These are phyloP conservation scores for Pestalotiopsis sp. DNA, from an alignment of 2,329 filamentous ascomycete genomes.

Conservation along the genomic window DNA sequence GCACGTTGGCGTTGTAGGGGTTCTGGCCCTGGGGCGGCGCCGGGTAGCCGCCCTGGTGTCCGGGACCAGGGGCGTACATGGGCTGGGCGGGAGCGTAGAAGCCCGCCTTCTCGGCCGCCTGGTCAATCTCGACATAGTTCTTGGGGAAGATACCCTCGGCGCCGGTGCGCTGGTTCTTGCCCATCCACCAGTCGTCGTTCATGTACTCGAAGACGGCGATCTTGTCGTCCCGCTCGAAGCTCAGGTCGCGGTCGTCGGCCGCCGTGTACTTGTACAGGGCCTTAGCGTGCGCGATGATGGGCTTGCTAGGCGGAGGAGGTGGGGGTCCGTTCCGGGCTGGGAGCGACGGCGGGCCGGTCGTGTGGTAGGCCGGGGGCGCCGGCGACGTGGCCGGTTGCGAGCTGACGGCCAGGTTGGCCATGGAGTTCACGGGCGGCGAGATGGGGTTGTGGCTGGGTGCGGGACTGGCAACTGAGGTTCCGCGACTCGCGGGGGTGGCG, in stretches of 20 bases:
- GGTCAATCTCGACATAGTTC: constrained; percentile 79
- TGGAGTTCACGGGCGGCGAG: constrained; percentile 37
- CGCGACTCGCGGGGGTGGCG: constrained; percentile 39
- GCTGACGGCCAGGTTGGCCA: constrained; percentile 44
- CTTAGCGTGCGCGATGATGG: constrained; percentile 71
- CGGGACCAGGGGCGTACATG: constrained; percentile 22
- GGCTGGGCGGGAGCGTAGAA: constrained; percentile 25
- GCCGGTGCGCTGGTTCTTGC: constrained; percentile 80
- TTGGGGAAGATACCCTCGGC: constrained; percentile 94
- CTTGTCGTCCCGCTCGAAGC: constrained; percentile 78
- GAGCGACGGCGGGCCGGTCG: constrained; percentile 42
- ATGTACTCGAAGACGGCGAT: constrained; percentile 87
- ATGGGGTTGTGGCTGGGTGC: constrained; percentile 18
- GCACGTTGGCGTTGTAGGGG: constrained; percentile 71
- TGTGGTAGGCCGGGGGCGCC: constrained; percentile 54
- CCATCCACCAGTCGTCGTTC: constrained; percentile 98
- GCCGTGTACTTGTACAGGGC: constrained; percentile 85
- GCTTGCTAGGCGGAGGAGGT: constrained; percentile 48
- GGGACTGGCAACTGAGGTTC: constrained; percentile 34
- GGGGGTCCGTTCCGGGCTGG: constrained; percentile 37
- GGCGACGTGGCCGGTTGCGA: constrained; percentile 35
- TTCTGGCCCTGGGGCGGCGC: constrained; percentile 51
- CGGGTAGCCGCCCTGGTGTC: constrained; percentile 34
- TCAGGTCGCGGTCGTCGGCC: constrained; percentile 78
- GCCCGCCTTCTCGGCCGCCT: constrained; percentile 53